phyloP scores from a whole-genome alignment of 768 basidiomycete genomes.

The Pisolithus tinctorius region DNA sequence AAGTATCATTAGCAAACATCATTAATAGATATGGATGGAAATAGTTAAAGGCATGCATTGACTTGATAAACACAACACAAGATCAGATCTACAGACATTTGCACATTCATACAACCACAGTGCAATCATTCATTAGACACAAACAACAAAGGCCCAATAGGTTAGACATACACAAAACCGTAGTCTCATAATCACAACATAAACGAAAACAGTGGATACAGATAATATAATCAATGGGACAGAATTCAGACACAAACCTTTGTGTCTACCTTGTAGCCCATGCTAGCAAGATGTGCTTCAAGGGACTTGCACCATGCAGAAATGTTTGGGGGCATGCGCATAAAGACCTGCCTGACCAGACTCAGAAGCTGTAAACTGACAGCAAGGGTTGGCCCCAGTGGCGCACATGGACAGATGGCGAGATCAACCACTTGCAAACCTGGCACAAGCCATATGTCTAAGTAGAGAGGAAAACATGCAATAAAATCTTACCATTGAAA shows the following conservation, averaged over 20 bases:
- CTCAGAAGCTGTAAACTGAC: constrained; percentile 26
- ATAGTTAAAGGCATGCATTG: too few relatives aligned
- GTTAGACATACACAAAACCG: too few relatives aligned
- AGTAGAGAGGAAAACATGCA: background rate
- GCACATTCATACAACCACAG: too few relatives aligned
- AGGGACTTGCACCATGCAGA: constrained; percentile 22
- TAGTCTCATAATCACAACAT: too few relatives aligned
- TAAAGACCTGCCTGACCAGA: constrained; percentile 21
- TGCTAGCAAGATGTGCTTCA: constrained; percentile 14
- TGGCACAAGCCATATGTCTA: background rate
- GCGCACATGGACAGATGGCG: constrained; percentile 9
- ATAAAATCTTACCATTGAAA: background rate
- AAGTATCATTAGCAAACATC: too few relatives aligned
- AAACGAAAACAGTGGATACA: too few relatives aligned
- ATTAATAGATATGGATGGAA: too few relatives aligned
- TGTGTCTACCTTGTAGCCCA: constrained; percentile 15
- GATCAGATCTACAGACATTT: too few relatives aligned
- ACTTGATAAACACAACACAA: too few relatives aligned
- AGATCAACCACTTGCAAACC: background rate
- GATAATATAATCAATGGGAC: too few relatives aligned
- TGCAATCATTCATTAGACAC: too few relatives aligned
- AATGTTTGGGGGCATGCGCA: constrained; percentile 20
- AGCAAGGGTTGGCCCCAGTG: constrained; percentile 23
- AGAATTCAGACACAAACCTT: constrained; percentile 5
- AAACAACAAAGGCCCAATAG: too few relatives aligned